Evolutionary conservation across 75 land plant species (phyloP), one percentile per base, ranked within the genome.

Genomic region (Larix kaempferi): DNA sequence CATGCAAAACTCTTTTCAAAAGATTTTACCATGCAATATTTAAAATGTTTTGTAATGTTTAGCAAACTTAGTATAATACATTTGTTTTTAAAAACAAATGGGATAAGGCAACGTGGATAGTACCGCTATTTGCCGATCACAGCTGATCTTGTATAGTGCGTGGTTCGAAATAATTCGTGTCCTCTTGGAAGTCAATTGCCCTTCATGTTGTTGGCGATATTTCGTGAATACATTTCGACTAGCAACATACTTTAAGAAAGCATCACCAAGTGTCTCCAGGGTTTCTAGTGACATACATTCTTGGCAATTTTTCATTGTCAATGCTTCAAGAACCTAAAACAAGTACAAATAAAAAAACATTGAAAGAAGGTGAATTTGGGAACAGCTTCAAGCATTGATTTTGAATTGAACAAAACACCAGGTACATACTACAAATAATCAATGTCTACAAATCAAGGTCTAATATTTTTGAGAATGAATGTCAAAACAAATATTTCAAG

Each of bases 181-280:
- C 29, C 87, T 87, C 82, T 85, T 87, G 11, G 78, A 44, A 81
- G 86, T 89, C 64, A 94, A 86, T 54, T 87, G 76, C 59, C 98
- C 98, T 82, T 92, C 98, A 67, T 90, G 88, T 63, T 85, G 76
- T 75, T 73, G 73, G 74, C 77, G 37, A 77, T 81, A 71, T 27
- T 73, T 73, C 79, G 82, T 83, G 78, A 92, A 94, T 8, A 94
- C 76, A 1, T 89, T 81, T 73, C 80, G 83, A 79, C 91, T 84
- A 1, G 85, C 85, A 22, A 95, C 93, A 87, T 87, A 92, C 77
- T 94, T 91, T 4, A 94, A 89, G 79, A 92, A 92, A 7, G 98
- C 89, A 76, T 94, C 98, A 17, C 98, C 98, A 67, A 94, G 88
- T 5, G 90, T 82, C 80, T 92, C 95, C 8, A 92, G 79, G 5